A percentile compares a stretch with the other conserved stretches of the same genome.
Conservation (phyloP, 2,329 filamentous ascomycete genomes). For the Cladophialophora immunda region DNA sequence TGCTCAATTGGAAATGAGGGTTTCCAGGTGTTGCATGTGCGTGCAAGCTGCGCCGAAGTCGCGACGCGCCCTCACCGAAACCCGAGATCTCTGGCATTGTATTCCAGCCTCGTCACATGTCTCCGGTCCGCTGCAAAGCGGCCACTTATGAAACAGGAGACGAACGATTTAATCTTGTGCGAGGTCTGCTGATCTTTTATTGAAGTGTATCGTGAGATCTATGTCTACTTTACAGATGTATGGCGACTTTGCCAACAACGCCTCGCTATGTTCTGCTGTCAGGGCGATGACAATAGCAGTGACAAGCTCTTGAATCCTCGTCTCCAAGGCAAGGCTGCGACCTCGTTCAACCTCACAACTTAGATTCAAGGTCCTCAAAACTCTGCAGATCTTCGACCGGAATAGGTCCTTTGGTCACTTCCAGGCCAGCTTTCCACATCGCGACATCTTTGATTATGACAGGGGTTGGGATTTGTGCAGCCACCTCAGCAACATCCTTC, state of each 20-base stretch:
- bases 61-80: not conserved
- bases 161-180: not conserved
- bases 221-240: constrained; percentile 16
- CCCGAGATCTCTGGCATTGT: not conserved
- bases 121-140: not conserved
- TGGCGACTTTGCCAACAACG: constrained; percentile 25
- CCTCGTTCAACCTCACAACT: constrained; percentile 65
- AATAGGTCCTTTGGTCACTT: constrained; percentile 75
- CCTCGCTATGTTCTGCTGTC: constrained; percentile 24
- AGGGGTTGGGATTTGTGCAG: constrained; percentile 57
- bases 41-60: not conserved
- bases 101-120: not conserved
- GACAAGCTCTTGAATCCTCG: not conserved
- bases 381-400: constrained; percentile 79
- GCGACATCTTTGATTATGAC: constrained; percentile 77
- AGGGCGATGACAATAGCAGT: not conserved
- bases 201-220: constrained; percentile 1
- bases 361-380: constrained; percentile 85
- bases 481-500: constrained; percentile 45
- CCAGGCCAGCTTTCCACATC: constrained; percentile 78
- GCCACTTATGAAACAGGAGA: not conserved
- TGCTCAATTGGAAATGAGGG: not conserved
- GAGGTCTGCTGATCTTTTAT: not conserved
- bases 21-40: not conserved
- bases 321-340: not conserved